These are phyloP conservation scores for Solanum hybrid DNA, from an alignment of 305 asterid species.

Conservation along the genomic window DNA sequence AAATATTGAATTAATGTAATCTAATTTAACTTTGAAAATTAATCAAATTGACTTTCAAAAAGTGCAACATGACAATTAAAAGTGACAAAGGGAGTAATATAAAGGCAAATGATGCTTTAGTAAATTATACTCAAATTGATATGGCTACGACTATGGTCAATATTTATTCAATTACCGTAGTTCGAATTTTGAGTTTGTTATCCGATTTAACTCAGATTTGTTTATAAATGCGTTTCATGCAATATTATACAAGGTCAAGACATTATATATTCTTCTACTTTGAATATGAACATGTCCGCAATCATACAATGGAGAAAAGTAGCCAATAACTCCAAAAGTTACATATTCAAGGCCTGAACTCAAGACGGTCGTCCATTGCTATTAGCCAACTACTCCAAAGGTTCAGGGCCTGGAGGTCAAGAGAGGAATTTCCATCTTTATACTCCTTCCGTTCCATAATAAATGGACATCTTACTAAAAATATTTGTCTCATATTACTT, in stretches of 20 bases:
- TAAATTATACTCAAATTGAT: not conserved
- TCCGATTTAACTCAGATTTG: rapidly evolving
- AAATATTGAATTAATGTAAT: no score
- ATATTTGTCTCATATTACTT: no score
- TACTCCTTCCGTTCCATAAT: not conserved
- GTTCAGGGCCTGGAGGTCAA: not conserved
- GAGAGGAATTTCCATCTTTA: not conserved
- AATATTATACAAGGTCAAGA: no score
- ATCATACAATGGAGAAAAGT: not conserved
- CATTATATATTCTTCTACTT: not conserved
- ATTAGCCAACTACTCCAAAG: not conserved
- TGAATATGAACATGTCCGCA: not conserved
- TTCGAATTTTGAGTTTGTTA: not conserved
- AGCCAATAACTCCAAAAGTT: not conserved
- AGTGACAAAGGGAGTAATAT: not conserved
- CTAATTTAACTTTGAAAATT: no score
- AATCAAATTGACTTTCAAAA: no score
- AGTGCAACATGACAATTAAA: not conserved
- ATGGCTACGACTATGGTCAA: not conserved
- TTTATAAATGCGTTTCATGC: not conserved
- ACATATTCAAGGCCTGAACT: not conserved
- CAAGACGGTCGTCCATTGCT: not conserved
- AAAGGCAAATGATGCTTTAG: not conserved
- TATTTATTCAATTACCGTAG: not conserved
- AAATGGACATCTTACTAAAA: not conserved